phyloP scores from a whole-genome alignment of 2,329 filamentous ascomycete genomes.

The Aspergillus novofumigatus region DNA sequence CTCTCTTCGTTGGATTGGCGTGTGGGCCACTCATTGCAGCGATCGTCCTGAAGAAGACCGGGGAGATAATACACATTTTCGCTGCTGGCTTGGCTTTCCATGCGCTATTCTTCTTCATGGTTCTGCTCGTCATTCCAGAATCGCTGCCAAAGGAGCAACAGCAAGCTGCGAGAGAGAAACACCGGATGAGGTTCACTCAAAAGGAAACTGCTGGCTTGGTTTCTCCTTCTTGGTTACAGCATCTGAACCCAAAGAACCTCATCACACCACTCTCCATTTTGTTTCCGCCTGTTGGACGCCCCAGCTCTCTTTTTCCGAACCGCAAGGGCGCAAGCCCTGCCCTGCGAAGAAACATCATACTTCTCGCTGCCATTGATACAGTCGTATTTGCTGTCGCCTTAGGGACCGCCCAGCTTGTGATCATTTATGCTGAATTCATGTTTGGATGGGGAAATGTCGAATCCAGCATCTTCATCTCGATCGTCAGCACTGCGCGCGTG shows the following conservation, averaged over 20 bases:
- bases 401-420: constrained; percentile 72
- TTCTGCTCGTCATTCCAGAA: constrained; percentile 73
- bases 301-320: constrained; percentile 25
- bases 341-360: constrained; percentile 74
- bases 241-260: constrained; percentile 57
- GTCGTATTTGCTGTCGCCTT: constrained; percentile 77
- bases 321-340: constrained; percentile 57
- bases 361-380: constrained; percentile 76
- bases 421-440: constrained; percentile 75
- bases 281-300: constrained; percentile 53
- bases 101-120: constrained; percentile 65
- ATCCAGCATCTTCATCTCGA: constrained; percentile 73
- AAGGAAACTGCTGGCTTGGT: constrained; percentile 28
- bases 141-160: constrained; percentile 74
- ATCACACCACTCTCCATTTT: constrained; percentile 74
- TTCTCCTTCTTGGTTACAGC: constrained; percentile 18
- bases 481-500: constrained; percentile 74
- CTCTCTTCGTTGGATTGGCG: constrained; percentile 83
- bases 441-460: constrained; percentile 82
- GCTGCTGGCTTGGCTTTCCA: constrained; percentile 75
- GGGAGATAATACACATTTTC: constrained; percentile 74
- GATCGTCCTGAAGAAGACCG: constrained; percentile 71
- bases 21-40: constrained; percentile 78
- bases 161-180: constrained; percentile 64
- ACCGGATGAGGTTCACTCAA: constrained; percentile 42